Conservation (phyloP, 345 rosid species). For the Alliaria petiolata region DNA sequence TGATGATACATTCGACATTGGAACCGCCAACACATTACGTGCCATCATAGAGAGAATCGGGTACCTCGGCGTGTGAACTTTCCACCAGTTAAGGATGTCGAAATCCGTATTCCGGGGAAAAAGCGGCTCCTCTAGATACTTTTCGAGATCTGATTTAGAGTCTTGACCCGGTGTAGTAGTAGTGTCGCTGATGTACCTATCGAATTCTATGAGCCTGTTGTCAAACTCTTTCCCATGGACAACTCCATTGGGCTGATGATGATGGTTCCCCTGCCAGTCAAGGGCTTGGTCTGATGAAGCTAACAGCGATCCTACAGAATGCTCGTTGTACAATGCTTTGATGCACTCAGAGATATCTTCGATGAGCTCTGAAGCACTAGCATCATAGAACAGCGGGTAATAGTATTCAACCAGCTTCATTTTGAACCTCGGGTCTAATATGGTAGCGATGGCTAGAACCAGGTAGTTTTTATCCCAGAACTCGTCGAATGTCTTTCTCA, state of each 20-base stretch:
- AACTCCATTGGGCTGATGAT: slow-evolving; percentile 9
- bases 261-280: slow-evolving; percentile 40
- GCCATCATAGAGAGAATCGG: slow-evolving; percentile 85
- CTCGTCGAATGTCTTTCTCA: slow-evolving; percentile 62
- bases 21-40: slow-evolving; percentile 56
- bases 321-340: slow-evolving; percentile 64
- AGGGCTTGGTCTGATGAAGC: slow-evolving; percentile 52
- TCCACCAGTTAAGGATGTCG: slow-evolving; percentile 78
- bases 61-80: slow-evolving; percentile 70
- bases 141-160: slow-evolving; percentile 59
- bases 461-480: slow-evolving; percentile 73
- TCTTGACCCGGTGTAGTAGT: slow-evolving; percentile 45
- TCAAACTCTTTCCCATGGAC: slow-evolving; percentile 33
- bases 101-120: slow-evolving; percentile 70
- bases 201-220: slow-evolving; percentile 63
- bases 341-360: slow-evolving; percentile 55
- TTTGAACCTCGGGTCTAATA: slow-evolving; percentile 82
- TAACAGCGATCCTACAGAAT: slow-evolving; percentile 60
- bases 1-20: slow-evolving; percentile 50
- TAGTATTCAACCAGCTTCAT: slow-evolving; percentile 80
- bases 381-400: slow-evolving; percentile 57
- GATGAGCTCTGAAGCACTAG: slow-evolving; percentile 46
- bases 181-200: slow-evolving; percentile 55
- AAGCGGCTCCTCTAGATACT: slow-evolving; percentile 81
- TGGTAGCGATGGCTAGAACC: slow-evolving; percentile 65